Evolutionary conservation across 257 asterid species (phyloP).

Genomic region (Plantago major): DNA sequence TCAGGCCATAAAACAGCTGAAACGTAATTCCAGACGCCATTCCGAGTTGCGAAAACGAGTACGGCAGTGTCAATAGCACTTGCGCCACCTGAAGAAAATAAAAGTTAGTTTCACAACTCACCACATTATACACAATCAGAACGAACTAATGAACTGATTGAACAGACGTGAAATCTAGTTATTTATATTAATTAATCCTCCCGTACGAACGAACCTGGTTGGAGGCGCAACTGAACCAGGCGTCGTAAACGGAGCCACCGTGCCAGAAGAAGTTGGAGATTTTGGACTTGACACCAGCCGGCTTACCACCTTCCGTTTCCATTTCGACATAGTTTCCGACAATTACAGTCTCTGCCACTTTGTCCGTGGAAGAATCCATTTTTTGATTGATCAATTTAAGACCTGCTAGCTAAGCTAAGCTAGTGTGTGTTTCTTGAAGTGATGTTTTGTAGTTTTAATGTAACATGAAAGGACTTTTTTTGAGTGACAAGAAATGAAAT

Average conservation of each 20-base stretch:
- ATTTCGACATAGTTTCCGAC: conserved; percentile 73
- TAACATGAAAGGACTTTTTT: background rate
- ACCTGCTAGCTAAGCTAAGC: too few species aligned
- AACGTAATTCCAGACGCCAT: conserved; percentile 72
- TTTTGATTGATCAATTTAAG: too few species aligned
- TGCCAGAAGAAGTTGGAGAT: conserved; percentile 74
- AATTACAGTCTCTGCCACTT: conserved; percentile 58
- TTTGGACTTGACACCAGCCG: conserved; percentile 39
- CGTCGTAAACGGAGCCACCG: conserved; percentile 93
- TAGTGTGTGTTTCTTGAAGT: too few species aligned
- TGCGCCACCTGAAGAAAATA: conserved; percentile 64
- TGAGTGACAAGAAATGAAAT: too few species aligned
- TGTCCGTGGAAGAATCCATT: conserved; percentile 55
- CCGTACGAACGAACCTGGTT: conserved; percentile 43
- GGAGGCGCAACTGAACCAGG: conserved; percentile 95
- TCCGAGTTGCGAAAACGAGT: conserved; percentile 90
- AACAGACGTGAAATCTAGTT: too few species aligned
- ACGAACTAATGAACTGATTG: too few species aligned
- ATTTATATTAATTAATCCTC: too few species aligned
- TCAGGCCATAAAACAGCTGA: conserved; percentile 71
- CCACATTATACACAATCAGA: too few species aligned
- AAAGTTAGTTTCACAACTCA: too few species aligned
- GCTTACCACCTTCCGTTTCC: conserved; percentile 57
- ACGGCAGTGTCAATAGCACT: conserved; percentile 78
- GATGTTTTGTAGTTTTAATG: too few species aligned